A percentile compares a stretch with the other conserved stretches of the same genome.
These are phyloP conservation scores for Boletus tomentosulus DNA, from an alignment of 768 basidiomycete genomes.

Conservation along the genomic window DNA sequence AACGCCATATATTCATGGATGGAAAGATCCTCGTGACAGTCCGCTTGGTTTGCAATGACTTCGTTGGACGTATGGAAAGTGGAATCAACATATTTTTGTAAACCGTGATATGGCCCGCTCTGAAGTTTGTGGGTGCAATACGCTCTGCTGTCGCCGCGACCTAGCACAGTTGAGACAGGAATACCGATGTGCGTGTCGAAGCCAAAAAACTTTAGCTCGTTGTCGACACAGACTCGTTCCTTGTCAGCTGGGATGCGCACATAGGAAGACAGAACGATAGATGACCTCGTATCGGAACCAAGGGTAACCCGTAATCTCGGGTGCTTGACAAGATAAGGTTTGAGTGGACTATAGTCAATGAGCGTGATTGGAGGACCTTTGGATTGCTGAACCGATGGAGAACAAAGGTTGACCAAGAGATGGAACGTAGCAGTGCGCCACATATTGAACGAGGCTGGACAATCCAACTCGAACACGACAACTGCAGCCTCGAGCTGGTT, in stretches of 20 bases:
- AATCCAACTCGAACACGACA: not conserved
- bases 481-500: slow-evolving; percentile 1
- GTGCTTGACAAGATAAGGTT: not conserved
- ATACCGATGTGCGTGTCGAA: slow-evolving; percentile 21
- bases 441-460: not conserved
- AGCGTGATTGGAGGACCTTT: not conserved
- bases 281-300: slow-evolving; percentile 33
- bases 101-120: slow-evolving; percentile 27
- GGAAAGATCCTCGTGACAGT: slow-evolving; percentile 38
- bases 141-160: slow-evolving; percentile 4
- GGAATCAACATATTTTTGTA: slow-evolving; percentile 35
- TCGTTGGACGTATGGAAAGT: slow-evolving; percentile 40
- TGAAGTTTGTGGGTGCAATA: slow-evolving; percentile 33
- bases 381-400: not conserved
- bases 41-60: slow-evolving; percentile 38
- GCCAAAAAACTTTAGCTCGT: slow-evolving; percentile 27
- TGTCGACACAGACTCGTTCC: slow-evolving; percentile 24
- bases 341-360: not conserved
- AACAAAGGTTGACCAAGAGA: slow-evolving; percentile 35
- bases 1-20: slow-evolving; percentile 45
- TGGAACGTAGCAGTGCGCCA: slow-evolving; percentile 7
- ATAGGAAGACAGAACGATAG: slow-evolving; percentile 32
- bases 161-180: slow-evolving; percentile 16
- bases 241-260: slow-evolving; percentile 14
- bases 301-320: slow-evolving; percentile 29